Evolutionary conservation across 2,329 filamentous ascomycete species (phyloP), one percentile per base, ranked within the genome.

Genomic region (Chalara sp.): DNA sequence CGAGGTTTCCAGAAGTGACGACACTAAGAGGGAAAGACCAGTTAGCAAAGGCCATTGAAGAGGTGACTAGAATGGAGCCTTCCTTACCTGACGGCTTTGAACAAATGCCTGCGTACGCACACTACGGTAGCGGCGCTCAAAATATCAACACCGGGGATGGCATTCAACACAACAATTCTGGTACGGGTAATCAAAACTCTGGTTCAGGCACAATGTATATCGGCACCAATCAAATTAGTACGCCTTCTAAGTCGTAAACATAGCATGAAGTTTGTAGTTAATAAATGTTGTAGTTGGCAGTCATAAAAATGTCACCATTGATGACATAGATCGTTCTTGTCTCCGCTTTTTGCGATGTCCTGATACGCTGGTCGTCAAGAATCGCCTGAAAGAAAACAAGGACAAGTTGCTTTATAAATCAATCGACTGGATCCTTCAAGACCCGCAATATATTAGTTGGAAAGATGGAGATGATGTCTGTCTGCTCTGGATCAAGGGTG

Each of bases 401-500:
- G 53, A 52, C 46, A 56, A 53, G 31, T 52, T 60, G 35, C 32
- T 58, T 6, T 6, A 21, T 12, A 46, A 51, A 29, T 53, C 48
- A 11, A 53, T 53, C 33, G 31, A 53, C n/a, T 60, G 58, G 63
- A 56, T 64, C 12, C 48, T 63, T 10, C 33, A 61, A n/a, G 55
- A 63, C 44, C n/a, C 33, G 10, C 48, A 51, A 42, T 66, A 62
- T 44, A 45, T 54, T 45, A 50, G 49, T 47, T 66, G 62, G 62
- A 53, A 47, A 7, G 45, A 63, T 50, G 52, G 41, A 43, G 41
- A 43, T 21, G 41, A 43, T 43, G 41, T 43, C 41, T 43, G 41
- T 57, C 31, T 68, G 10, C 58, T 69, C 1, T 70, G 64, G 67
- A 57, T 71, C 6, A 66, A 59, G 21, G 68, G 66, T 2, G 63